phyloP scores from a whole-genome alignment of 2,329 filamentous ascomycete genomes.

The Zalaria obscura region DNA sequence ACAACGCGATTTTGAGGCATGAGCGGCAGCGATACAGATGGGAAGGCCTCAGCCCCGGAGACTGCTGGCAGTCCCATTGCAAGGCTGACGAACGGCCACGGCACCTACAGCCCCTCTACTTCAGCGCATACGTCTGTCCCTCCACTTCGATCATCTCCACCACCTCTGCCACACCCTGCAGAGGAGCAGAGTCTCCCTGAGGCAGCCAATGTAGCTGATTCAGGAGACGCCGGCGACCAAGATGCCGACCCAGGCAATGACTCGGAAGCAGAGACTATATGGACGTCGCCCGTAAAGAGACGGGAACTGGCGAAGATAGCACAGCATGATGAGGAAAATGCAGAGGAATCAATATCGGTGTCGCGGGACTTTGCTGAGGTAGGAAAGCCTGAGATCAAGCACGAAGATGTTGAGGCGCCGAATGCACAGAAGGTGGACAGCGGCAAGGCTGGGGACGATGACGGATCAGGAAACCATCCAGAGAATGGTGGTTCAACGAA shows the following conservation, averaged over 20 bases:
- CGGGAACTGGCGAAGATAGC: conserved; percentile 21
- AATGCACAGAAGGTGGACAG: neutral
- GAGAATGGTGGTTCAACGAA: conserved; percentile 2
- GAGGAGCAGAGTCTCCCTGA: neutral
- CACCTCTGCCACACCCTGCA: neutral
- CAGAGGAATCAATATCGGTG: too few relatives aligned
- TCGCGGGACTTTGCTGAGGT: too few relatives aligned
- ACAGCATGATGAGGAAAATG: neutral
- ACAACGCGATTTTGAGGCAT: neutral
- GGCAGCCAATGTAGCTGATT: neutral
- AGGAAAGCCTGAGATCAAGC: conserved; percentile 18
- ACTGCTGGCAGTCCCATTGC: neutral
- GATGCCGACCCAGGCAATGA: conserved; percentile 22
- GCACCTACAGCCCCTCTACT: neutral
- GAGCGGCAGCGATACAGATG: neutral
- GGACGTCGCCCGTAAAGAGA: conserved; percentile 28
- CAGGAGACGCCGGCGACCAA: neutral
- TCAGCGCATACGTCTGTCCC: neutral
- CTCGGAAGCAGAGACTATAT: conserved; percentile 36
- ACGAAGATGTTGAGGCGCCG: conserved; percentile 18
- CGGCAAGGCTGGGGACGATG: neutral
- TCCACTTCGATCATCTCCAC: neutral
- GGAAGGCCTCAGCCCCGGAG: neutral
- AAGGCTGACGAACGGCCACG: neutral
- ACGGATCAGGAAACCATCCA: neutral